Base-by-base conservation (phyloP, 2,329 filamentous ascomycete species). In the Monosporascus ibericus region DNA sequence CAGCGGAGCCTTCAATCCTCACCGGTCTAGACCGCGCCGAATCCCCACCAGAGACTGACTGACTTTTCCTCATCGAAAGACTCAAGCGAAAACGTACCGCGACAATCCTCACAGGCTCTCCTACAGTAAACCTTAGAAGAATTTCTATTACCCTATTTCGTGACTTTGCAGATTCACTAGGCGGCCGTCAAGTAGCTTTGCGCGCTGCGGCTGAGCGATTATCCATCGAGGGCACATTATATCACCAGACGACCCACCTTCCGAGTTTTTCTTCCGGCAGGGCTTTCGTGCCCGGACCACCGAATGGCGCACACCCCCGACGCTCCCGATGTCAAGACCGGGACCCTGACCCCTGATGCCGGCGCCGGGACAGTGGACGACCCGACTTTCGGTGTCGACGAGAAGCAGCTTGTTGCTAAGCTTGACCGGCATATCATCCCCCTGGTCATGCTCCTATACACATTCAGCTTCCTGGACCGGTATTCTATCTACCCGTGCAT, bases 401-500 rank as follows among this genome's bases (percentile, higher is more conserved):
- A 88, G 68, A 75, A 72, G 59, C 77, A 75, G 57, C 72, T 89
- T 22, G 72, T 88, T 44, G 74, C 81, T 51, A 88, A 87, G 67
- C 68, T 89, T 34, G 86, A 89, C 65, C 55, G 75, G 15, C 75
- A 79, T 62, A 75, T 89, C 25, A 76, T 89, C 15, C 86, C 86
- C 2, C 72, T 88, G 20, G 74, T 88, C 7, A 87, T 87, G 80
- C 66, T 80, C 6, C 69, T 88, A 17, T 92, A 92, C 65, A 75
- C 91, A 15, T 83, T 91, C 59, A 87, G 84, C 59, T 92, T 91
- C 65, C 70, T 92, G 8, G 88, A 90, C 64, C 76, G 87, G 79
- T 83, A 63, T 66, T 75, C 70, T 58, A 48, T 25, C 58, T 55
- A 40, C 49, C 30, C 47, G 38, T 24, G 18, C 14, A 34, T 48